Percentiles rank a stretch among this genome's conserved stretches.
Evolutionary conservation across 257 asterid genomes (phyloP).

Genomic region (Capsicum chinense): DNA sequence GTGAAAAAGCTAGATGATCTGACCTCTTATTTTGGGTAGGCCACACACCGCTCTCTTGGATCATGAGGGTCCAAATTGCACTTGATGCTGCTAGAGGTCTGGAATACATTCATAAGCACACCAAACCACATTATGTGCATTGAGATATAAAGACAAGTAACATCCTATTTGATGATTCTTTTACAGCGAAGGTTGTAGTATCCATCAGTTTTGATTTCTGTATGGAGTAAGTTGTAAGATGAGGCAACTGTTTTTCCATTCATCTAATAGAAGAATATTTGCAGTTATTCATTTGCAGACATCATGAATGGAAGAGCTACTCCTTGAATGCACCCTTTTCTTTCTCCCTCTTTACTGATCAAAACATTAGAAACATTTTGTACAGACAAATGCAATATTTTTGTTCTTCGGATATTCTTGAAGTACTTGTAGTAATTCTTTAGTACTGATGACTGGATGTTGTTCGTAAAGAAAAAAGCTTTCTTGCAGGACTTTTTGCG

Average conservation of each 20-base stretch:
- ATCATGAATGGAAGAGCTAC: no score
- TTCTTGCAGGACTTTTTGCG: no score
- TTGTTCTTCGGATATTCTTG: no score
- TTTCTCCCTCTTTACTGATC: no score
- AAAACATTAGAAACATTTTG: no score
- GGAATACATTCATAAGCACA: conserved; percentile 97
- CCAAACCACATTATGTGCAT: conserved; percentile 93
- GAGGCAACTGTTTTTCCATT: not conserved
- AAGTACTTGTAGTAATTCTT: no score
- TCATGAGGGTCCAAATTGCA: conserved; percentile 91
- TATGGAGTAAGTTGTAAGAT: not conserved
- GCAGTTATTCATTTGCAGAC: no score
- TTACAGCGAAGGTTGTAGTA: conserved; percentile 76
- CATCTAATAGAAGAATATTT: not conserved
- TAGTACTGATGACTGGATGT: no score
- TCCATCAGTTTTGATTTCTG: not conserved
- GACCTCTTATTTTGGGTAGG: conserved; percentile 50
- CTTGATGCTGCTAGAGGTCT: conserved; percentile 98
- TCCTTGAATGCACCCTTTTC: no score
- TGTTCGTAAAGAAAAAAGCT: no score
- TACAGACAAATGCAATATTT: no score
- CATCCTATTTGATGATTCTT: conserved; percentile 81
- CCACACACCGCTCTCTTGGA: conserved; percentile 87
- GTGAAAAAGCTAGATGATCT: conserved; percentile 5
- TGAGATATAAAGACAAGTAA: conserved; percentile 96